These are phyloP conservation scores for Buddleja alternifolia DNA, from an alignment of 257 asterid species.

Conservation along the genomic window DNA sequence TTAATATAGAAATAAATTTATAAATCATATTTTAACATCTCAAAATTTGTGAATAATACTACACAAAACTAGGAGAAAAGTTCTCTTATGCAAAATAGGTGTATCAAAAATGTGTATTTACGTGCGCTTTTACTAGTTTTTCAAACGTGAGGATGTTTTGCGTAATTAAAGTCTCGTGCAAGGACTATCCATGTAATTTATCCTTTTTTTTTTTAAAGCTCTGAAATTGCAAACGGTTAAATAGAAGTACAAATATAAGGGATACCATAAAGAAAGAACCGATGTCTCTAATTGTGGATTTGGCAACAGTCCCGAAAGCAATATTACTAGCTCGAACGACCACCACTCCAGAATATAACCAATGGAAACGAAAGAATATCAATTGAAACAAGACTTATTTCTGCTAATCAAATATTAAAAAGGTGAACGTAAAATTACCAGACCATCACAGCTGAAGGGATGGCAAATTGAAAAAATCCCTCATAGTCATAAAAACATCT, in stretches of 20 bases:
- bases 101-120: too few species aligned
- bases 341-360: conserved; percentile 73
- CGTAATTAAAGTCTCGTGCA: too few species aligned
- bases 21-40: too few species aligned
- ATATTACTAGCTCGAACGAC: conserved; percentile 66
- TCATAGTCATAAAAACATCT: conserved; percentile 33
- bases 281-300: conserved; percentile 74
- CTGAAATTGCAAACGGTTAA: background rate
- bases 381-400: background rate
- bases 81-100: too few species aligned
- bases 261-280: conserved; percentile 71
- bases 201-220: background rate
- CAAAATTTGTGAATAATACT: too few species aligned
- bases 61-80: too few species aligned
- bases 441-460: conserved; percentile 51
- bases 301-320: conserved; percentile 75
- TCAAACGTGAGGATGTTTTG: too few species aligned
- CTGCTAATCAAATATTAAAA: background rate
- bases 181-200: too few species aligned
- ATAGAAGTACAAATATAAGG: background rate
- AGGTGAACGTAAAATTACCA: conserved; percentile 35
- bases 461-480: conserved; percentile 40
- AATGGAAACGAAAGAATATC: background rate
- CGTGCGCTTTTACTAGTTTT: too few species aligned
- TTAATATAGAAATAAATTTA: too few species aligned